These are phyloP conservation scores for Maudiozyma bulderi DNA, from an alignment of 805 yeast species.

Conservation along the genomic window DNA sequence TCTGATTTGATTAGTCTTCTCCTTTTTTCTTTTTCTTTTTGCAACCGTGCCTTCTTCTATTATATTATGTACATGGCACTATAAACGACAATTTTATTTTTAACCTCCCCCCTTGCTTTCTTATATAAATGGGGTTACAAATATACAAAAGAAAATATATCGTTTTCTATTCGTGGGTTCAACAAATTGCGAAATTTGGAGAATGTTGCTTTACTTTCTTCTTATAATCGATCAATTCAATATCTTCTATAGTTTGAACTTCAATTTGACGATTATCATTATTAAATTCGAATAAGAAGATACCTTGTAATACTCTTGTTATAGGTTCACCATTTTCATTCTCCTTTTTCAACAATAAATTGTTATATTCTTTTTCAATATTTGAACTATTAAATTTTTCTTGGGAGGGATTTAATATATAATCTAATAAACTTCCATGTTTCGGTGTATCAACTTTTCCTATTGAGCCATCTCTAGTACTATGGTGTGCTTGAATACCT, in stretches of 20 bases:
- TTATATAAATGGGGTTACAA: no score
- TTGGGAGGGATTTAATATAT: conserved; percentile 11
- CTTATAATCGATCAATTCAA: conserved; percentile 46
- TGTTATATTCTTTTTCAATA: background rate
- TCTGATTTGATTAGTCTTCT: no score
- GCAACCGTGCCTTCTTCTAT: no score
- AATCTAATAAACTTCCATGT: conserved; percentile 7
- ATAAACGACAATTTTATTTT: no score
- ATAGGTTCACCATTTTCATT: background rate
- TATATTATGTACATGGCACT: no score
- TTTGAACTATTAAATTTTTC: conserved; percentile 5
- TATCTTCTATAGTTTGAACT: conserved; percentile 59
- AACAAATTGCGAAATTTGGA: background rate
- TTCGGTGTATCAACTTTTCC: background rate
- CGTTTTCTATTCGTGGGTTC: no score
- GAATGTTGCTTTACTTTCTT: conserved; percentile 11
- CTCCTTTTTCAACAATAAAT: conserved; percentile 1
- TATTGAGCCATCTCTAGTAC: background rate
- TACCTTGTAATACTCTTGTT: conserved; percentile 30
- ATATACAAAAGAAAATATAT: no score
- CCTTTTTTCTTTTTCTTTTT: no score
- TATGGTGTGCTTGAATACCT: background rate
- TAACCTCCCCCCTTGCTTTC: no score
- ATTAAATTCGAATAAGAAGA: conserved; percentile 57
- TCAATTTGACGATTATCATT: conserved; percentile 42